Percentiles rank a stretch among this genome's conserved stretches.
phyloP scores from a whole-genome alignment of 176 grass and related monocot genomes.

The Musa troglodytarum region DNA sequence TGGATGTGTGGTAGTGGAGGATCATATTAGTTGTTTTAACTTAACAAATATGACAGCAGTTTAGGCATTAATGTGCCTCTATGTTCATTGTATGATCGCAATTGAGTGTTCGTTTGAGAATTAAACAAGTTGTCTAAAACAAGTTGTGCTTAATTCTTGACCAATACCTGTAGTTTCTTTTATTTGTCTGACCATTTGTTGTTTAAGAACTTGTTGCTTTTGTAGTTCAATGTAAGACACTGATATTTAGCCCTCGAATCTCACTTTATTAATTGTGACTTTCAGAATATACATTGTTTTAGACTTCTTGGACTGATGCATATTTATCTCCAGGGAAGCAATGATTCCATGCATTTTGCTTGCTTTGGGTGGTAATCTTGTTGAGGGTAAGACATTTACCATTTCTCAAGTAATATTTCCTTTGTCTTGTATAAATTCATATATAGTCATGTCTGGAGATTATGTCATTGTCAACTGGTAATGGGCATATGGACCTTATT shows the following conservation, averaged over 20 bases:
- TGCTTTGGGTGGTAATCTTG: constrained; percentile 97
- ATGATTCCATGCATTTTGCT: constrained; percentile 99
- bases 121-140: too few species aligned
- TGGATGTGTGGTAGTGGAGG: too few species aligned
- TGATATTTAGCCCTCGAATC: background rate
- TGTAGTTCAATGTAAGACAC: background rate
- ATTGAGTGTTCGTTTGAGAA: too few species aligned
- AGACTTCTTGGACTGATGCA: constrained; percentile 4
- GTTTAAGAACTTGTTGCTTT: background rate
- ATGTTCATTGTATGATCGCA: too few species aligned
- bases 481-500: background rate
- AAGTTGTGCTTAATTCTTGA: too few species aligned
- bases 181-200: background rate
- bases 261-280: background rate
- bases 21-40: too few species aligned
- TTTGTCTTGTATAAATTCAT: background rate
- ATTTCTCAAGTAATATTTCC: background rate
- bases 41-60: too few species aligned
- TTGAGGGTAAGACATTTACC: constrained; percentile 60
- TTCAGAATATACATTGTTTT: background rate
- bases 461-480: background rate
- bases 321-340: constrained; percentile 50
- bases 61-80: too few species aligned
- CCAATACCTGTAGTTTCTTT: background rate
- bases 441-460: background rate